Conservation (phyloP, 305 asterid genomes). For the Solanum aculeatissimum region DNA sequence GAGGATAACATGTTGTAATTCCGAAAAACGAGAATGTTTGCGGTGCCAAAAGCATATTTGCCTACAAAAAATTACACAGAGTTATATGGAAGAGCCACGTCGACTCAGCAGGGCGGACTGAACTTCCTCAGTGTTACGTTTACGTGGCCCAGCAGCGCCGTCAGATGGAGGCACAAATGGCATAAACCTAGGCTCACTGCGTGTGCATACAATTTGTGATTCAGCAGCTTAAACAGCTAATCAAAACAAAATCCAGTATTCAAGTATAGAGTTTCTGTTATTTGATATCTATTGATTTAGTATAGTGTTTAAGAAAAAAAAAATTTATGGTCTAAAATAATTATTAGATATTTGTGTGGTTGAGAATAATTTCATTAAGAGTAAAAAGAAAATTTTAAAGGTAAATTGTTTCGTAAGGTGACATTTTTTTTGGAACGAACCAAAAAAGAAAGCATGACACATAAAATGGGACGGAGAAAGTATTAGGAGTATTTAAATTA, state of each 20-base stretch:
- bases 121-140: neutral
- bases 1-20: neutral
- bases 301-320: no score
- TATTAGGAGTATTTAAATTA: neutral
- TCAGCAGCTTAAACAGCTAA: neutral
- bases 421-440: no score
- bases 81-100: neutral
- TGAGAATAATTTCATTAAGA: no score
- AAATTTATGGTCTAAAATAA: no score
- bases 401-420: no score
- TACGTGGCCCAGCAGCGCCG: neutral
- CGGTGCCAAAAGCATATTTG: neutral
- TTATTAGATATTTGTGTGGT: no score
- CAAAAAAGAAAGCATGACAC: no score
- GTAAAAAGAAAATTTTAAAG: no score
- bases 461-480: no score
- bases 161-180: neutral
- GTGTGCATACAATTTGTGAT: neutral
- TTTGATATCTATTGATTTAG: no score
- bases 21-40: neutral
- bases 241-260: neutral
- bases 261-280: neutral
- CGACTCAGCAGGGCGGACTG: no score
- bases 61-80: no score
- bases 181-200: neutral